Evolutionary conservation across 2,329 filamentous ascomycete species (phyloP).

Genomic region (Colletotrichum eremochloae): DNA sequence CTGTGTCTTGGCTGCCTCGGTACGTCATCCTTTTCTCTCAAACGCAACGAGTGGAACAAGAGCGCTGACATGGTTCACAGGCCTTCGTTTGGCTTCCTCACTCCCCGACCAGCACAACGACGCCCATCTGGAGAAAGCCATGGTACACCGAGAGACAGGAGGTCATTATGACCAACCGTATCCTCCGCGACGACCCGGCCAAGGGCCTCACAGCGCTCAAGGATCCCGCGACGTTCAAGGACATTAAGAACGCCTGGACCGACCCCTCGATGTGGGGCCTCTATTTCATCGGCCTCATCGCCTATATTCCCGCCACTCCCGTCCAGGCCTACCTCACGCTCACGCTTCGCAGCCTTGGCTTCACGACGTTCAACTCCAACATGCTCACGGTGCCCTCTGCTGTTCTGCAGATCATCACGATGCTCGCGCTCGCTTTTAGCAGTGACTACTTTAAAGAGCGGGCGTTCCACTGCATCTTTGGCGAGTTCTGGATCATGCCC

Average conservation of each 20-base stretch:
- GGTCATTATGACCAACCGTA: slow-evolving; percentile 68
- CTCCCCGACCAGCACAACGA: slow-evolving; percentile 55
- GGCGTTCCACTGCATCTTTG: slow-evolving; percentile 61
- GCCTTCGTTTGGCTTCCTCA: slow-evolving; percentile 50
- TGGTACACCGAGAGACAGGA: slow-evolving; percentile 71
- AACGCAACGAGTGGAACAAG: not conserved
- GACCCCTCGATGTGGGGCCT: slow-evolving; percentile 64
- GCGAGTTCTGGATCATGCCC: slow-evolving; percentile 68
- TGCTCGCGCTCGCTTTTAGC: slow-evolving; percentile 63
- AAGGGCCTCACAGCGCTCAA: slow-evolving; percentile 63
- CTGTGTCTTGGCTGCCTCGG: slow-evolving; percentile 63
- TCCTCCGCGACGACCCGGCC: slow-evolving; percentile 67
- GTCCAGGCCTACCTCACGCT: slow-evolving; percentile 48
- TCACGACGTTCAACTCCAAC: slow-evolving; percentile 64
- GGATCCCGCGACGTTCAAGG: slow-evolving; percentile 57
- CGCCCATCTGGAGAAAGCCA: slow-evolving; percentile 63
- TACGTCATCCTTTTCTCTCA: slow-evolving; percentile 41
- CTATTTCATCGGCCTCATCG: slow-evolving; percentile 63
- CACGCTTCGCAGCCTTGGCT: slow-evolving; percentile 46
- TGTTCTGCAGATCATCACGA: slow-evolving; percentile 65
- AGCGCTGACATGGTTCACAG: slow-evolving; percentile 56
- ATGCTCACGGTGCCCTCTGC: slow-evolving; percentile 53
- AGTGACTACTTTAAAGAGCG: slow-evolving; percentile 64
- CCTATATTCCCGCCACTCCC: slow-evolving; percentile 49
- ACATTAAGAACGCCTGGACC: slow-evolving; percentile 59